Conservation (phyloP, 2,329 filamentous ascomycete genomes). For the Xylariales sp. region DNA sequence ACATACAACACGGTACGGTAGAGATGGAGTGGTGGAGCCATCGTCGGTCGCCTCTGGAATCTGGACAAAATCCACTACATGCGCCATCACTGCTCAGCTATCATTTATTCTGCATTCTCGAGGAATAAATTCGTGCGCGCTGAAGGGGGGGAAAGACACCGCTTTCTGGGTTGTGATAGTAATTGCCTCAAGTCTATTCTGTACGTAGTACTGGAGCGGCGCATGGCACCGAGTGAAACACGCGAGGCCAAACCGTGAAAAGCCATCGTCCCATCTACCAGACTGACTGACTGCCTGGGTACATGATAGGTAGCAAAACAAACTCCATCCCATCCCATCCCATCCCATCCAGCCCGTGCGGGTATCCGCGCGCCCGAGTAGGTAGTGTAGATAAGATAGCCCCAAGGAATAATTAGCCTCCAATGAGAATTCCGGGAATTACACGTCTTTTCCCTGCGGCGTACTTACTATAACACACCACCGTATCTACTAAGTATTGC, state of each 20-base stretch:
- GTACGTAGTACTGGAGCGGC: background rate
- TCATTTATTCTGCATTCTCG: background rate
- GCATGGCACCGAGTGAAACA: conserved; percentile 11
- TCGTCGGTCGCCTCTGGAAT: conserved; percentile 20
- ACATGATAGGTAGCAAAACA: too few species aligned
- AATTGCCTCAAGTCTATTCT: conserved; percentile 20
- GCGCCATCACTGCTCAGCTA: conserved; percentile 22
- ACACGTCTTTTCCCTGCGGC: background rate
- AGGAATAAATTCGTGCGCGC: background rate
- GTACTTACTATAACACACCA: too few species aligned
- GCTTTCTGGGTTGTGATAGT: conserved; percentile 1
- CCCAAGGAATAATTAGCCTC: conserved; percentile 15
- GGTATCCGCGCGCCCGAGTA: conserved; percentile 19
- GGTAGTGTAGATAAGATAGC: background rate
- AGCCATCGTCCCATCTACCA: conserved; percentile 12
- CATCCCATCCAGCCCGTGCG: conserved; percentile 1
- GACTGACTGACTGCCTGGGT: too few species aligned
- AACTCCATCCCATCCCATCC: background rate
- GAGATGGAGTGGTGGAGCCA: conserved; percentile 7
- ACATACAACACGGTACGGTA: conserved; percentile 4
- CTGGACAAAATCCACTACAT: conserved; percentile 9
- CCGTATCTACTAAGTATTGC: too few species aligned
- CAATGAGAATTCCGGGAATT: conserved; percentile 31
- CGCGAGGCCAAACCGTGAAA: background rate
- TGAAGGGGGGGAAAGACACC: background rate